Percentiles rank a stretch among this genome's conserved stretches.
Conservation (phyloP, 2,329 filamentous ascomycete genomes). For the Magnaporthiopsis incrustans region DNA sequence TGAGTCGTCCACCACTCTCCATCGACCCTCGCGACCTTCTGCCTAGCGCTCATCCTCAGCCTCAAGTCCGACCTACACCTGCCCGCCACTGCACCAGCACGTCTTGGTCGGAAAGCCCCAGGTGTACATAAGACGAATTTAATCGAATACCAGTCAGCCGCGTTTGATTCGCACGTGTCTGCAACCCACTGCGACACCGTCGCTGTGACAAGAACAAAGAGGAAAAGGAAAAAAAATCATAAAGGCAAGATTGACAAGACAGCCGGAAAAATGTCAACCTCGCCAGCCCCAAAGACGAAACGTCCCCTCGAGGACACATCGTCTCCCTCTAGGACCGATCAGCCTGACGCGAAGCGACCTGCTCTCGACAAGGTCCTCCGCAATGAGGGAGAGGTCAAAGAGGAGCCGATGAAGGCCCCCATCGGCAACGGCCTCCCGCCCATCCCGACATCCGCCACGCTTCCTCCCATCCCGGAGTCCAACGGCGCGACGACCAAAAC, state of each 20-base stretch:
- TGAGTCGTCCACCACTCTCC: constrained; percentile 9
- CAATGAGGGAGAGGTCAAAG: constrained; percentile 50
- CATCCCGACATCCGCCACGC: constrained; percentile 8
- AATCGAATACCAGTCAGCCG: constrained; percentile 31
- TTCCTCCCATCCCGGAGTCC: constrained; percentile 28
- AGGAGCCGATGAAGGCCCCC: constrained; percentile 20
- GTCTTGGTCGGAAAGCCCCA: constrained; percentile 79
- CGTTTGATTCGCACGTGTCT: background rate
- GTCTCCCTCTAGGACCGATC: constrained; percentile 85
- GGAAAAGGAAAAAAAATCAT: background rate
- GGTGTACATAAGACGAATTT: constrained; percentile 67
- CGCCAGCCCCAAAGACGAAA: constrained; percentile 62
- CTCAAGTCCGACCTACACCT: constrained; percentile 20
- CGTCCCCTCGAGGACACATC: constrained; percentile 95
- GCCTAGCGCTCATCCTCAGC: constrained; percentile 14
- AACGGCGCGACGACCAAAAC: constrained; percentile 40
- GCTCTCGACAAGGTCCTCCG: constrained; percentile 88
- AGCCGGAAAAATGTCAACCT: constrained; percentile 62
- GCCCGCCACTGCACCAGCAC: constrained; percentile 69
- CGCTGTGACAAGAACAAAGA: constrained; percentile 28
- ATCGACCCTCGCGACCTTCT: constrained; percentile 11
- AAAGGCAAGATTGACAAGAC: constrained; percentile 41
- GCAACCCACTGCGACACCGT: constrained; percentile 2
- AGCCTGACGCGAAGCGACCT: constrained; percentile 94
- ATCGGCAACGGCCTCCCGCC: constrained; percentile 27